Evolutionary conservation across 2,329 filamentous ascomycete species (phyloP).

Genomic region (Dactylellina sp.): DNA sequence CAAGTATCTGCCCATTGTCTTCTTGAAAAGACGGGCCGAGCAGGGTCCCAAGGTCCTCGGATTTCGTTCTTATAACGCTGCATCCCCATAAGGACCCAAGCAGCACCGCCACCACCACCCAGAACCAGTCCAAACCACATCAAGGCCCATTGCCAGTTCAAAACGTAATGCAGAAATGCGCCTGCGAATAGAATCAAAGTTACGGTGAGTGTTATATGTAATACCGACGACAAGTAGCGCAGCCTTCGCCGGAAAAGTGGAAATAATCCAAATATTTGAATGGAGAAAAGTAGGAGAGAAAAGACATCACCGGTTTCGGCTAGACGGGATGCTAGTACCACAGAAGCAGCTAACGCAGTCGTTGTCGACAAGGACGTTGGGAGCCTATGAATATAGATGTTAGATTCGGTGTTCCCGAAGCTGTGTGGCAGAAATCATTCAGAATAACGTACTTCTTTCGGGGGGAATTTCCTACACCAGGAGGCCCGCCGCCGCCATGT

Average conservation of each 20-base stretch:
- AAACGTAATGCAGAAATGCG: conserved; percentile 76
- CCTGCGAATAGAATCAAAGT: conserved; percentile 82
- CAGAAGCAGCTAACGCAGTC: conserved; percentile 94
- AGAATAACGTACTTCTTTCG: conserved; percentile 72
- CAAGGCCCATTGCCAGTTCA: conserved; percentile 71
- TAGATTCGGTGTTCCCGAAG: not conserved
- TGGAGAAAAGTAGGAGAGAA: conserved; percentile 91
- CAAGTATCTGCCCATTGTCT: conserved; percentile 68
- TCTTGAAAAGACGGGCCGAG: conserved; percentile 81
- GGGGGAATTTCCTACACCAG: conserved; percentile 63
- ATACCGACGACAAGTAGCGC: conserved; percentile 81
- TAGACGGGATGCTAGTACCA: conserved; percentile 88
- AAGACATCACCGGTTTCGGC: conserved; percentile 90
- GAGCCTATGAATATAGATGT: conserved; percentile 63
- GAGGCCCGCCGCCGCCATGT: conserved; percentile 30
- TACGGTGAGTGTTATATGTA: conserved; percentile 81
- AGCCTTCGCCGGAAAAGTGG: conserved; percentile 96
- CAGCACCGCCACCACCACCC: conserved; percentile 88
- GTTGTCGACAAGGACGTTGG: conserved; percentile 85
- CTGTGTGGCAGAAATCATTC: not conserved
- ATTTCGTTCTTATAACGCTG: conserved; percentile 99
- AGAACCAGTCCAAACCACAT: conserved; percentile 80
- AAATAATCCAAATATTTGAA: conserved; percentile 96
- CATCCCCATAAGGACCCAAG: conserved; percentile 96
- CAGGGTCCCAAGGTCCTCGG: conserved; percentile 96